Conservation (phyloP, 176 grass and related monocot species). For the Ampelocalamus luodianensis region DNA sequence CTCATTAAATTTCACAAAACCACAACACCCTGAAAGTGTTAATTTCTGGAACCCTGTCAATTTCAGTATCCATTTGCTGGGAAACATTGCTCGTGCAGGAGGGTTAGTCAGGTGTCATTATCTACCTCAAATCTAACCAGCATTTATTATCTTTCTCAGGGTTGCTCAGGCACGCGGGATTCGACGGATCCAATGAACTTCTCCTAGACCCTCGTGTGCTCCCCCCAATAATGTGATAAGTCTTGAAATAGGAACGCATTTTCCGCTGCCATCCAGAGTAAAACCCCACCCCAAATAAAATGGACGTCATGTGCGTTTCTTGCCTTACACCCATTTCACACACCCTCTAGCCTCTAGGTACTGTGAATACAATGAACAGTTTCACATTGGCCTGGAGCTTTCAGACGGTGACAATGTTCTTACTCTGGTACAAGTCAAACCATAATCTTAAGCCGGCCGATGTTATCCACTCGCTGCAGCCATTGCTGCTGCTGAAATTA, state of each 20-base stretch:
- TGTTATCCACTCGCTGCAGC: neutral
- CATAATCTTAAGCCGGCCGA: neutral
- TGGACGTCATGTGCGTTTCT: neutral
- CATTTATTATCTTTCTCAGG: constrained; percentile 32
- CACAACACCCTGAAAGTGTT: neutral
- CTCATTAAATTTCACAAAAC: constrained; percentile 30
- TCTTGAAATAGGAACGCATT: constrained; percentile 13
- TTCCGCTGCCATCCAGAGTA: constrained; percentile 8
- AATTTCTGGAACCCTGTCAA: constrained; percentile 33
- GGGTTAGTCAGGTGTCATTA: constrained; percentile 38
- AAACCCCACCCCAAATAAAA: neutral
- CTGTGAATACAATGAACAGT: constrained; percentile 29
- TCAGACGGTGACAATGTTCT: constrained; percentile 31
- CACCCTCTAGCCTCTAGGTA: neutral
- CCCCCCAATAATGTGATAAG: constrained; percentile 2
- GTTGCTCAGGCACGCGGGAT: neutral
- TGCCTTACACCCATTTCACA: neutral
- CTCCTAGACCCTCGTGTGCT: constrained; percentile 18
- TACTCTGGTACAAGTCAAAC: constrained; percentile 37
- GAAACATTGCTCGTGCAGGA: constrained; percentile 42
- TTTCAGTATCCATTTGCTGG: constrained; percentile 37
- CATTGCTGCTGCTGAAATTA: neutral
- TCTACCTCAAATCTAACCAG: constrained; percentile 48
- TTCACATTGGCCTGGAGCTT: constrained; percentile 10
- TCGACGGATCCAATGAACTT: constrained; percentile 33